Evolutionary conservation across 2,329 filamentous ascomycete species (phyloP).

Genomic region (Hypoxylon sp.): DNA sequence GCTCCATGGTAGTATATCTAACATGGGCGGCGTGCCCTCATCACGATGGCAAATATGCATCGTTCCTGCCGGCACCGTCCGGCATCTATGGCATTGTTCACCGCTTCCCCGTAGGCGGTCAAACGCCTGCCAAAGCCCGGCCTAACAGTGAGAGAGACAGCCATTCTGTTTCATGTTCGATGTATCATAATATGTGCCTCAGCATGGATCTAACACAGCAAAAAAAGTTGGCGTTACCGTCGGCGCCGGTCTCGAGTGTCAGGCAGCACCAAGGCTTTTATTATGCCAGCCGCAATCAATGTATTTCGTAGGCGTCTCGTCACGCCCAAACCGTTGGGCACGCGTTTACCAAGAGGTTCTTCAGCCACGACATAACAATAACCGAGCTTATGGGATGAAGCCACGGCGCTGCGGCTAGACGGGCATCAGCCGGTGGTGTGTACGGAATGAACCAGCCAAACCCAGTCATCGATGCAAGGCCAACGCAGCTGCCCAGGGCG

Average conservation of each 20-base stretch:
- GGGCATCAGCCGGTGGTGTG: conserved; percentile 37
- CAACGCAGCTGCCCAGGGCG: conserved; percentile 49
- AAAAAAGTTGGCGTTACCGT: conserved; percentile 36
- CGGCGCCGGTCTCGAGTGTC: conserved; percentile 29
- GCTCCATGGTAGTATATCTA: conserved; percentile 29
- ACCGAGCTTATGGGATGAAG: conserved; percentile 39
- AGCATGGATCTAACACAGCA: conserved; percentile 22
- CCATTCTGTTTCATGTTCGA: conserved; percentile 17
- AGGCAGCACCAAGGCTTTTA: conserved; percentile 30
- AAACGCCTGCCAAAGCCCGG: conserved; percentile 44
- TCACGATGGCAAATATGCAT: conserved; percentile 37
- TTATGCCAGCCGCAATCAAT: conserved; percentile 8
- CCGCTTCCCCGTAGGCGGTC: conserved; percentile 40
- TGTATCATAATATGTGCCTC: conserved; percentile 20
- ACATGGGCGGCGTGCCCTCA: conserved; percentile 25
- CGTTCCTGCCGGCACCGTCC: conserved; percentile 39
- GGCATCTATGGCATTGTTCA: conserved; percentile 41
- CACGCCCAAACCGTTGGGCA: conserved; percentile 20
- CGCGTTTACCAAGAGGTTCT: conserved; percentile 29
- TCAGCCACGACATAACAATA: conserved; percentile 39
- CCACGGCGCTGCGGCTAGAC: conserved; percentile 41
- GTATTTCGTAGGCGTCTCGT: conserved; percentile 14
- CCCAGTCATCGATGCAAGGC: conserved; percentile 53
- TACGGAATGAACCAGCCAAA: conserved; percentile 48
- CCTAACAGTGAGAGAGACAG: conserved; percentile 22